phyloP scores from a whole-genome alignment of 495 filamentous ascomycete species.

The Xylaria flabelliformis region DNA sequence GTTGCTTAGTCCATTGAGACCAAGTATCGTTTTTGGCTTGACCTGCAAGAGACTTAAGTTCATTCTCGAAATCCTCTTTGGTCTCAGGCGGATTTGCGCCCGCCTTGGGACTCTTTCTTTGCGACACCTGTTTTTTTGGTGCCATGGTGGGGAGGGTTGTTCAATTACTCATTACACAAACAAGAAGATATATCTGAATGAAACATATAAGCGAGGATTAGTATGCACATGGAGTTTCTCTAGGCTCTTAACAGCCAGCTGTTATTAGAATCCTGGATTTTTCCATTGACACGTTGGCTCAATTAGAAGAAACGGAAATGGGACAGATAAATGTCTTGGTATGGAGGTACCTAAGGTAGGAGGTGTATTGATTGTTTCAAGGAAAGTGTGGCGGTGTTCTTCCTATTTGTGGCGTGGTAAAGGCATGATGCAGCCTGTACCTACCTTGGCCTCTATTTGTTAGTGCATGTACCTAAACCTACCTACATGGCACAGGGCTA shows the following conservation, averaged over 20 bases:
- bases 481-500: not conserved
- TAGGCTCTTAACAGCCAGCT: slow-evolving; percentile 40
- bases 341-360: no score
- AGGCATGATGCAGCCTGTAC: not conserved
- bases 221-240: not conserved
- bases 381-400: slow-evolving; percentile 28
- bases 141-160: slow-evolving; percentile 31
- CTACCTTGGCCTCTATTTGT: no score
- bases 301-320: slow-evolving; percentile 17
- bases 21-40: slow-evolving; percentile 58
- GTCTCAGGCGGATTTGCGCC: slow-evolving; percentile 41
- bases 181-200: not conserved
- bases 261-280: slow-evolving; percentile 18
- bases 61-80: slow-evolving; percentile 57
- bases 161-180: slow-evolving; percentile 14
- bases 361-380: not conserved
- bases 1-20: slow-evolving; percentile 40
- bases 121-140: slow-evolving; percentile 35
- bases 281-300: not conserved
- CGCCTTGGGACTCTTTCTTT: slow-evolving; percentile 32
- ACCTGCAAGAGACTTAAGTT: slow-evolving; percentile 55
- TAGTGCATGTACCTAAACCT: not conserved
- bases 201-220: not conserved
- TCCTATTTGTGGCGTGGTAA: not conserved
- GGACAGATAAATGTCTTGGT: slow-evolving; percentile 27